phyloP scores from a whole-genome alignment of 1,139 yeast species.

The Magnusiomyces clavatus region DNA sequence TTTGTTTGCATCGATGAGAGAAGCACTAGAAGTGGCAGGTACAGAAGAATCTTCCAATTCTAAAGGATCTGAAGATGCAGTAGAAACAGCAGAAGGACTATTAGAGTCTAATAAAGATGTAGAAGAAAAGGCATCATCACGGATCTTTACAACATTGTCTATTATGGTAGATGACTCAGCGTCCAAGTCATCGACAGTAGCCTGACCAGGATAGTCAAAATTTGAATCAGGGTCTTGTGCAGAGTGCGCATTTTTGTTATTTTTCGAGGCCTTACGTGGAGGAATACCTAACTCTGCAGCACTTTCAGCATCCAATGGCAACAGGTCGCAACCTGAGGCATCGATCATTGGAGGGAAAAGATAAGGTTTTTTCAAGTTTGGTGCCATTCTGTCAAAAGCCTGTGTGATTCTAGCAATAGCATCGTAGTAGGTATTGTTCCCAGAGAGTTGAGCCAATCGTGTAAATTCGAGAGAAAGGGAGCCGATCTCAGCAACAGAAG shows the following conservation, averaged over 20 bases:
- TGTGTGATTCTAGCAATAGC: constrained; percentile 41
- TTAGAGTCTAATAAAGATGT: not conserved
- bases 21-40: not conserved
- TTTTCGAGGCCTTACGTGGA: too few species aligned
- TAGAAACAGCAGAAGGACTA: not conserved
- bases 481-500: constrained; percentile 60
- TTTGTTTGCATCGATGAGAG: too few species aligned
- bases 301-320: not conserved
- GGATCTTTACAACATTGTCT: too few species aligned
- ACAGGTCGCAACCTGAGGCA: constrained; percentile 41
- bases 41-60: not conserved
- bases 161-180: not conserved
- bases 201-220: not conserved
- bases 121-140: not conserved
- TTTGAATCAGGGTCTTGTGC: not conserved
- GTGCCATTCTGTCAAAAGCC: constrained; percentile 32
- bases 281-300: not conserved
- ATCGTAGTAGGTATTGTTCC: constrained; percentile 43
- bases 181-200: not conserved
- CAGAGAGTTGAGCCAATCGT: constrained; percentile 58
- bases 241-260: too few species aligned
- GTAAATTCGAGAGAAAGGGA: constrained; percentile 65
- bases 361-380: constrained; percentile 32
- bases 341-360: constrained; percentile 41
- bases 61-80: not conserved